phyloP scores from a whole-genome alignment of 768 basidiomycete genomes.

The Leucocoprinus sp. region DNA sequence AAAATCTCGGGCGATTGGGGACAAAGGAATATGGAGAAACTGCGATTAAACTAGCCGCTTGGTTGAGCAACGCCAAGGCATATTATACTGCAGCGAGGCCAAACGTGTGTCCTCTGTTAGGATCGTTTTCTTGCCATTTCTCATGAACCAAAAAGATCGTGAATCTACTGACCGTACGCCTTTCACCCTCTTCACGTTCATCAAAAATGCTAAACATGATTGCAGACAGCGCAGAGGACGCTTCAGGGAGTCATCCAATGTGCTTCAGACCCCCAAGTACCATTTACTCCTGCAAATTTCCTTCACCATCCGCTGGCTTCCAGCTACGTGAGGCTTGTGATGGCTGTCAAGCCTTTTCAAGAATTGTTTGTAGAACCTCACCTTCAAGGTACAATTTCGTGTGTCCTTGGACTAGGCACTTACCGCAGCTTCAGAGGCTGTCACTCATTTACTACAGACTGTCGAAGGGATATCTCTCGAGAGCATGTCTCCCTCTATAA shows the following conservation, averaged over 20 bases:
- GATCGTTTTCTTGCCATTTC: not conserved
- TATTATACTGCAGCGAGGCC: constrained; percentile 44
- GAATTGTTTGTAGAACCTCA: constrained; percentile 27
- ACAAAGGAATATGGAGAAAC: constrained; percentile 16
- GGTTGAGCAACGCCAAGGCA: constrained; percentile 40
- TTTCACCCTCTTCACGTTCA: not conserved
- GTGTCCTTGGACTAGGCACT: not conserved
- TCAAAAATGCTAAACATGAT: not conserved
- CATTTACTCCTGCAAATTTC: constrained; percentile 25
- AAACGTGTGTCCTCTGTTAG: constrained; percentile 29
- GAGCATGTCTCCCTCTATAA: not conserved
- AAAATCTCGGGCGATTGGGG: constrained; percentile 26
- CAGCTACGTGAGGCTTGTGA: constrained; percentile 28
- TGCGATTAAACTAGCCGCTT: constrained; percentile 32
- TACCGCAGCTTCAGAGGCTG: constrained; percentile 1
- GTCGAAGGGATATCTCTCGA: constrained; percentile 3
- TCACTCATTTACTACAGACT: constrained; percentile 9
- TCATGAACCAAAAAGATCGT: constrained; percentile 32
- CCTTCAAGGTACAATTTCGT: constrained; percentile 21
- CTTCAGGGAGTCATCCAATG: constrained; percentile 23
- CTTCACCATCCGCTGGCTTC: constrained; percentile 24
- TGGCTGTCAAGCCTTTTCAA: constrained; percentile 21
- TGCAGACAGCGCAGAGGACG: constrained; percentile 30
- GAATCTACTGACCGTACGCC: constrained; percentile 36
- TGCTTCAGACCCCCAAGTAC: constrained; percentile 13